A percentile compares a stretch with the other conserved stretches of the same genome.
Conservation (phyloP, 2,329 filamentous ascomycete genomes). For the Tolypocladium ovalisporum region DNA sequence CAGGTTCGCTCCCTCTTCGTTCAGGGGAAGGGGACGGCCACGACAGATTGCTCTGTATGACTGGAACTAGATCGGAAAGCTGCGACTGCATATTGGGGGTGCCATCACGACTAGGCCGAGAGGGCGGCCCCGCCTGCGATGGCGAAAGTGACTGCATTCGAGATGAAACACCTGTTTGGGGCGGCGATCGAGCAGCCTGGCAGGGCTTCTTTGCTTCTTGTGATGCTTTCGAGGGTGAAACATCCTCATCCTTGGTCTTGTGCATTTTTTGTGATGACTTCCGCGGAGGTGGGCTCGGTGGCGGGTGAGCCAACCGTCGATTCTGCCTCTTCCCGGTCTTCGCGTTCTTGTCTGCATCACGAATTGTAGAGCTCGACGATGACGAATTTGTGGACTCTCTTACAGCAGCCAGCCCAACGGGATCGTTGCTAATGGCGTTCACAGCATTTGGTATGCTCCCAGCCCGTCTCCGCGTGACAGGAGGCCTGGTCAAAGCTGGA, state of each 20-base stretch:
- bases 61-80: slow-evolving; percentile 35
- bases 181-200: slow-evolving; percentile 20
- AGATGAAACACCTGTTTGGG: slow-evolving; percentile 16
- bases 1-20: slow-evolving; percentile 31
- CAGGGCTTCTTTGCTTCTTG: slow-evolving; percentile 17
- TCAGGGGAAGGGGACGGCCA: slow-evolving; percentile 34
- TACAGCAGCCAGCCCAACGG: slow-evolving; percentile 51
- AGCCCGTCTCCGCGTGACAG: slow-evolving; percentile 46
- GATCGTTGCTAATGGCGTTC: slow-evolving; percentile 34
- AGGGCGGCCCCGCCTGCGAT: slow-evolving; percentile 33
- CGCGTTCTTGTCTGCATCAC: slow-evolving; percentile 31
- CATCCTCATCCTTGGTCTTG: slow-evolving; percentile 22
- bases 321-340: slow-evolving; percentile 31
- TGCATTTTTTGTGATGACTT: slow-evolving; percentile 49
- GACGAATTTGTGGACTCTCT: slow-evolving; percentile 63
- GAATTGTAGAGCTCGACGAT: slow-evolving; percentile 59
- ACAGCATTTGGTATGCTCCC: slow-evolving; percentile 42
- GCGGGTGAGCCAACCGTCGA: slow-evolving; percentile 33
- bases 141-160: slow-evolving; percentile 14
- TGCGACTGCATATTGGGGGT: slow-evolving; percentile 51
- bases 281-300: slow-evolving; percentile 50
- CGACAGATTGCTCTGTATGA: slow-evolving; percentile 53
- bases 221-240: slow-evolving; percentile 27
- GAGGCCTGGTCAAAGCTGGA: slow-evolving; percentile 44
- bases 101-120: slow-evolving; percentile 58